These are phyloP conservation scores for Rhodotorula sp. DNA, from an alignment of 1,284 basidiomycete genomes.

Conservation along the genomic window DNA sequence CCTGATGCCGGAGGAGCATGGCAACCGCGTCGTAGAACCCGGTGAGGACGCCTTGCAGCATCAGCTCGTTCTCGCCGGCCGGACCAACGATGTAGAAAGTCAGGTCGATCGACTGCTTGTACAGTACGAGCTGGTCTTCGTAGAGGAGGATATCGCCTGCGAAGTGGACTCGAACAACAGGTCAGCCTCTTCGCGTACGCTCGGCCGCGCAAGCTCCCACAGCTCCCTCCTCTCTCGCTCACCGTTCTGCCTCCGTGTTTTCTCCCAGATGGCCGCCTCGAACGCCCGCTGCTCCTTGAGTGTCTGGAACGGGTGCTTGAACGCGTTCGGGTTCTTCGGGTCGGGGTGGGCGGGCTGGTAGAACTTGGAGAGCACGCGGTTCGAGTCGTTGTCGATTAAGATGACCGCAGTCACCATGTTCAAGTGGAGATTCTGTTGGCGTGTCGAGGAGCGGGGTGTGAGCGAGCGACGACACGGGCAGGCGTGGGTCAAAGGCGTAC, in stretches of 20 bases:
- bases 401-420: slow-evolving; percentile 84
- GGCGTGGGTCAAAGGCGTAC: neutral
- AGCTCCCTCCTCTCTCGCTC: slow-evolving; percentile 45
- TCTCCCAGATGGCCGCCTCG: slow-evolving; percentile 92
- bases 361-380: slow-evolving; percentile 93
- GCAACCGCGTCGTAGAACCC: slow-evolving; percentile 84
- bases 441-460: slow-evolving; percentile 1
- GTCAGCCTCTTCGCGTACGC: slow-evolving; percentile 65
- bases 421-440: slow-evolving; percentile 68
- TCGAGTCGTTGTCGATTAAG: slow-evolving; percentile 89
- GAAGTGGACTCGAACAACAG: slow-evolving; percentile 68
- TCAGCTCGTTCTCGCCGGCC: slow-evolving; percentile 88
- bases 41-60: slow-evolving; percentile 79
- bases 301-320: slow-evolving; percentile 53
- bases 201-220: too few species aligned
- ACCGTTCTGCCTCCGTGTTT: slow-evolving; percentile 90
- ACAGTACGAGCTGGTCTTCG: slow-evolving; percentile 85
- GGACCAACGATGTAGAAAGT: slow-evolving; percentile 92
- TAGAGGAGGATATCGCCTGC: slow-evolving; percentile 92
- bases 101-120: slow-evolving; percentile 90
- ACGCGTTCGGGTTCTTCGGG: slow-evolving; percentile 36
- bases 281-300: slow-evolving; percentile 92
- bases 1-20: slow-evolving; percentile 80
- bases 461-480: too few species aligned
- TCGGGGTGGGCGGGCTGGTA: slow-evolving; percentile 70